phyloP scores from a whole-genome alignment of 331 rosid species.

The Arachis monticola region DNA sequence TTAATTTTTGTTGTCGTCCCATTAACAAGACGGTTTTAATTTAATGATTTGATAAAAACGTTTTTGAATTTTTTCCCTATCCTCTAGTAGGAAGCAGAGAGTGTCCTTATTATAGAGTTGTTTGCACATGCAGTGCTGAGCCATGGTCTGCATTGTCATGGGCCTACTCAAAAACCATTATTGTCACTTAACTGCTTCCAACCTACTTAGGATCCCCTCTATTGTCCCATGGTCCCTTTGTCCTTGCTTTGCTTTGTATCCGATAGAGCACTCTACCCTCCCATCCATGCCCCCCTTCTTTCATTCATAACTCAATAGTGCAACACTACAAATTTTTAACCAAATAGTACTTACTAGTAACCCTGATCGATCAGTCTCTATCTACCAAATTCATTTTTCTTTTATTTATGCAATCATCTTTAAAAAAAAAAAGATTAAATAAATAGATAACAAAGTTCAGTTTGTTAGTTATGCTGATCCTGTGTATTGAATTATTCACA shows the following conservation, averaged over 20 bases:
- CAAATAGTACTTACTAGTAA: slow-evolving; percentile 28
- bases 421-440: no score
- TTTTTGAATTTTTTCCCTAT: no score
- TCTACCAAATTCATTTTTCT: slow-evolving; percentile 14
- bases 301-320: background rate
- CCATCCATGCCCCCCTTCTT: slow-evolving; percentile 33
- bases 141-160: slow-evolving; percentile 41
- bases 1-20: no score
- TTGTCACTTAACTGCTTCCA: slow-evolving; percentile 52
- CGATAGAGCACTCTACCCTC: background rate
- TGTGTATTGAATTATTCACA: slow-evolving; percentile 27
- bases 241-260: slow-evolving; percentile 21
- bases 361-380: slow-evolving; percentile 36
- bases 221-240: slow-evolving; percentile 47
- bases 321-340: slow-evolving; percentile 36
- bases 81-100: background rate
- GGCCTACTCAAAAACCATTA: slow-evolving; percentile 54
- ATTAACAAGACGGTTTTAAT: no score
- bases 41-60: no score
- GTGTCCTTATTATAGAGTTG: slow-evolving; percentile 51
- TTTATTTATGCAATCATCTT: no score
- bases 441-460: slow-evolving; percentile 10
- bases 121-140: slow-evolving; percentile 60
- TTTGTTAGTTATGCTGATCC: slow-evolving; percentile 37
- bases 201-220: slow-evolving; percentile 60